These are phyloP conservation scores for Pestalotiopsis sp. DNA, from an alignment of 2,329 filamentous ascomycete species.

Conservation along the genomic window DNA sequence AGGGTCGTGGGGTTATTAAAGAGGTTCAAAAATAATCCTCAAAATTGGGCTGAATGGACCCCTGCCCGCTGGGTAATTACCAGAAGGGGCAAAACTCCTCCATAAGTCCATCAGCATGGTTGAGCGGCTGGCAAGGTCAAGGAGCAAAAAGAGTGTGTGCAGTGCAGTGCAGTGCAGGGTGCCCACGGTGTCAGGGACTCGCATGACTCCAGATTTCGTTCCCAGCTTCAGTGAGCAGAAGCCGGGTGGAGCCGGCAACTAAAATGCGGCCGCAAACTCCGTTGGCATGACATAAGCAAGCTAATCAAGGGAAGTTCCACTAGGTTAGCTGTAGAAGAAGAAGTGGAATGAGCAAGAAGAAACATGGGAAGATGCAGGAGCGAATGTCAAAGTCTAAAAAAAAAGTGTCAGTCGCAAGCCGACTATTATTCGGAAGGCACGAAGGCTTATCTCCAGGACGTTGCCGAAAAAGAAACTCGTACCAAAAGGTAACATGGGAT, in stretches of 20 bases:
- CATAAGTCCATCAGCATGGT: not conserved
- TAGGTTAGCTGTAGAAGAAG: not conserved
- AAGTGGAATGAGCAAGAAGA: not conserved
- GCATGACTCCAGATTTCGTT: not conserved
- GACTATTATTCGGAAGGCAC: not conserved
- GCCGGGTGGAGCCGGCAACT: constrained; percentile 8
- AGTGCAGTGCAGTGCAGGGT: not conserved
- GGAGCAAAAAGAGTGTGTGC: not conserved
- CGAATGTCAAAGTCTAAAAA: not conserved
- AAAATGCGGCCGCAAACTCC: constrained; percentile 11
- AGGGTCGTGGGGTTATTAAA: not conserved
- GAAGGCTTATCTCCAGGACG: not conserved
- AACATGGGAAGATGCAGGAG: not conserved
- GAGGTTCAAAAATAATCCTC: not conserved
- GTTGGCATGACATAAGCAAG: constrained; percentile 5
- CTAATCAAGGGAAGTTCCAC: not conserved
- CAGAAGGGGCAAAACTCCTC: not conserved
- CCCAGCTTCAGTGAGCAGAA: not conserved
- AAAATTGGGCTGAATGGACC: not conserved
- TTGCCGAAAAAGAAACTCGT: not conserved
- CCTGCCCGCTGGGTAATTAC: not conserved
- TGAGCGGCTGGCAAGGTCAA: not conserved
- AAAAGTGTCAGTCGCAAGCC: not conserved
- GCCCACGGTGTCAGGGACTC: not conserved
- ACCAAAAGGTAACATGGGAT: not conserved